Conservation (phyloP, 75 land plant species). For the Azolla pinnata region DNA sequence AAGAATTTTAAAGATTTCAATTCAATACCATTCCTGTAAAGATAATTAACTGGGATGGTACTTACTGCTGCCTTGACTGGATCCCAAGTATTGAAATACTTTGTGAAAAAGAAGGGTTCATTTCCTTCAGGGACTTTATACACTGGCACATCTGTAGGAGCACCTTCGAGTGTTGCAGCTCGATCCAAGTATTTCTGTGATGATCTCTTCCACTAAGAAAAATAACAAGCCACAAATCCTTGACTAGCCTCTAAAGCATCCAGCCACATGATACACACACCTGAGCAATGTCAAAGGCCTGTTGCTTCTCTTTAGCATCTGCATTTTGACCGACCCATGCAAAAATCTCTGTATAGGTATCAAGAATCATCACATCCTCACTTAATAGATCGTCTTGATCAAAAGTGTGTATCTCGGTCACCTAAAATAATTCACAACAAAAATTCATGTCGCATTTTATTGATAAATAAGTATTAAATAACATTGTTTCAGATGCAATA, state of each 20-base stretch:
- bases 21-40: too few relatives aligned
- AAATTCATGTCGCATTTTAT: background rate
- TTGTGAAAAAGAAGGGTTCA: slow-evolving; percentile 39
- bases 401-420: slow-evolving; percentile 64
- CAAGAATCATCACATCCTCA: slow-evolving; percentile 83
- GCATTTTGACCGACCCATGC: slow-evolving; percentile 82
- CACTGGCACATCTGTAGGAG: slow-evolving; percentile 24
- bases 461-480: background rate
- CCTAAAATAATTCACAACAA: slow-evolving; percentile 13
- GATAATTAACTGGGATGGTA: background rate
- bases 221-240: background rate
- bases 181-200: slow-evolving; percentile 38
- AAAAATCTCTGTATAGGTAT: slow-evolving; percentile 68
- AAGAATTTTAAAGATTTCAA: too few relatives aligned
- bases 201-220: slow-evolving; percentile 2
- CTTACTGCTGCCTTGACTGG: slow-evolving; percentile 26
- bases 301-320: slow-evolving; percentile 69
- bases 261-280: slow-evolving; percentile 19
- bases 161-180: slow-evolving; percentile 20
- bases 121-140: slow-evolving; percentile 32
- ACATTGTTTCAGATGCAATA: too few relatives aligned
- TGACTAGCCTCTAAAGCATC: background rate
- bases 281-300: slow-evolving; percentile 75
- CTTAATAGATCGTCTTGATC: slow-evolving; percentile 87
- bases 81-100: slow-evolving; percentile 32